Conservation (phyloP, 2,329 filamentous ascomycete genomes). For the Sporothrix luriei region DNA sequence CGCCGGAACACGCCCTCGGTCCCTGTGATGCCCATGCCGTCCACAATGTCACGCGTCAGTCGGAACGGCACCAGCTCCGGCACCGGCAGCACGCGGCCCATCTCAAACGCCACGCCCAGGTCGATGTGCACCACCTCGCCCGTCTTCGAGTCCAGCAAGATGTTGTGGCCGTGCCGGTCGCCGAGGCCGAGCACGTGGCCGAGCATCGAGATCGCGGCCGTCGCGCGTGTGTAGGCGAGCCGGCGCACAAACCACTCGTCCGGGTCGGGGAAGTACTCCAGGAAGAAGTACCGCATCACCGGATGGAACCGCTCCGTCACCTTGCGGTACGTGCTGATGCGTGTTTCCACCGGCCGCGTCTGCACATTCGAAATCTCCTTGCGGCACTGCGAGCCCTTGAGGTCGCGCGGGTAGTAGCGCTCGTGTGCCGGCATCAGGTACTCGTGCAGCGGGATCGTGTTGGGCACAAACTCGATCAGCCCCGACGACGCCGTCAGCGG, state of each 20-base stretch:
- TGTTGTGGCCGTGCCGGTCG: slow-evolving; percentile 95
- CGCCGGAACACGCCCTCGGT: slow-evolving; percentile 95
- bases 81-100: slow-evolving; percentile 89
- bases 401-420: slow-evolving; percentile 80
- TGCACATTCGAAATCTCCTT: slow-evolving; percentile 77
- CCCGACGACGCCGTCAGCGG: slow-evolving; percentile 83
- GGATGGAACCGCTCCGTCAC: slow-evolving; percentile 84
- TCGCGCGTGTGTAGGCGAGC: slow-evolving; percentile 88
- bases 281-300: slow-evolving; percentile 95
- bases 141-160: slow-evolving; percentile 83
- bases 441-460: slow-evolving; percentile 89
- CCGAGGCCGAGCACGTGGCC: slow-evolving; percentile 91
- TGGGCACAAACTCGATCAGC: slow-evolving; percentile 93
- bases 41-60: slow-evolving; percentile 89
- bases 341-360: slow-evolving; percentile 66
- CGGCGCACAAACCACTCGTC: slow-evolving; percentile 94
- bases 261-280: slow-evolving; percentile 89
- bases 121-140: slow-evolving; percentile 98
- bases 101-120: slow-evolving; percentile 94
- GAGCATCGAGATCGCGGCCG: slow-evolving; percentile 91
- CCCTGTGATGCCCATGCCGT: slow-evolving; percentile 93
- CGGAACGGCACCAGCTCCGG: slow-evolving; percentile 96
- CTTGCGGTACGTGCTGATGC: slow-evolving; percentile 74
- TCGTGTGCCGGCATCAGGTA: slow-evolving; percentile 90
- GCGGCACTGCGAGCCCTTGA: slow-evolving; percentile 73